Base-by-base conservation (phyloP, 306 rosid species). In the Inga laurina region DNA sequence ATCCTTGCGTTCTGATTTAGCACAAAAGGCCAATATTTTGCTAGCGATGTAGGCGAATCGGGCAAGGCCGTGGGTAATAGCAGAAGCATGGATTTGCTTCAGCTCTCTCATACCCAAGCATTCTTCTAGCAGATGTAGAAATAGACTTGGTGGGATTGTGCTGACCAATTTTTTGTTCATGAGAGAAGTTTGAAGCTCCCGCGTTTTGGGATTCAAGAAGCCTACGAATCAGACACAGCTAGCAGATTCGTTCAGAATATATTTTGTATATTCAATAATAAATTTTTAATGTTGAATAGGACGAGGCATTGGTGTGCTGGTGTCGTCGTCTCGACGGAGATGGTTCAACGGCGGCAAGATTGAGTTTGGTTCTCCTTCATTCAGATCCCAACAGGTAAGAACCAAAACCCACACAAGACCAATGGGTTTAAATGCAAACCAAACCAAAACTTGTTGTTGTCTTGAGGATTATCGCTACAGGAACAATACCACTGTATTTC, bases 81-180 rank as follows among this genome's bases (percentile, higher is more conserved):
- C 35, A 5, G 82, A 84, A n/a, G 81, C 90, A 48, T 87, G 88
- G 72, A 87, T 72, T 82, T 82, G 90, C 48, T 87, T 87, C 16
- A 79, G 10, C 35, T 75, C 19, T 76, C 45, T 82, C 76, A 56
- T 82, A 69, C 37, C 66, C 67, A 21, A 34, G 77, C 80, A 75
- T 82, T 67, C 57, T 46, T 87, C 81, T 15, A 87, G 59, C n/a
- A 82, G 77, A 75, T 69, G 78, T 15, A 82, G 62, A n/a, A 76
- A 84, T 41, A 73, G 68, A 65, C 43, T 43, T n/a, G 30, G 32
- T 69, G 67, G 79, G n/a, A 37, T 48, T 65, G 81, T 32, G 10
- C 22, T 62, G 77, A 62, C 64, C 34, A 57, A 21, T 16, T 16
- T 35, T 59, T 19, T 19, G 62, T 44, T 72, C 83, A 80, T 80